Percentiles rank a stretch among this genome's conserved stretches.
Conservation (phyloP, 768 basidiomycete species). For the Hortiboletus campestris region DNA sequence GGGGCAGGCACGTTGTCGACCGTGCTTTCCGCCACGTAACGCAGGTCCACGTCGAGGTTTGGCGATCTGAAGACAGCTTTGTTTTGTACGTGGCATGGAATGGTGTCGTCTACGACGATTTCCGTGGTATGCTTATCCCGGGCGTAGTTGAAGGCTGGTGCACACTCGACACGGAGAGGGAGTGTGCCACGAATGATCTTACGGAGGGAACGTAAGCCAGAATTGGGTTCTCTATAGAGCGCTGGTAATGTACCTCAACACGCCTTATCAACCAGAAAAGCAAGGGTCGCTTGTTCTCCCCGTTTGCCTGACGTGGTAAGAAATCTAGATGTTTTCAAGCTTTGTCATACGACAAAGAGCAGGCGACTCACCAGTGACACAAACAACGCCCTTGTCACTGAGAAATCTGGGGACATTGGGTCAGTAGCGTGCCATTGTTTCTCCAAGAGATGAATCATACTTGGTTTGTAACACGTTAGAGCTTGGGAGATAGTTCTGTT, state of each 20-base stretch:
- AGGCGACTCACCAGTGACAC: conserved; percentile 61
- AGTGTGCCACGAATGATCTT: conserved; percentile 81
- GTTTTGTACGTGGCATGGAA: conserved; percentile 40
- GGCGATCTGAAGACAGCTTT: conserved; percentile 65
- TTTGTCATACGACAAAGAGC: not conserved
- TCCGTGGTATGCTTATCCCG: conserved; percentile 67
- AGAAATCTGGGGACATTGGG: conserved; percentile 52
- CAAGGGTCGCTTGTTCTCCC: conserved; percentile 53
- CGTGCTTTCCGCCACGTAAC: conserved; percentile 64
- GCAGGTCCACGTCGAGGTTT: conserved; percentile 65
- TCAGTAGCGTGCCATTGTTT: not conserved
- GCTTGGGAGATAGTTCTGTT: conserved; percentile 80
- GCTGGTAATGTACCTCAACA: conserved; percentile 51
- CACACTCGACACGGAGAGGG: conserved; percentile 83
- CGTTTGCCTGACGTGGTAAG: conserved; percentile 59
- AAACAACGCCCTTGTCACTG: conserved; percentile 83
- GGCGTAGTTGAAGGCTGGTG: conserved; percentile 96
- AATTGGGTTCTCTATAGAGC: not conserved
- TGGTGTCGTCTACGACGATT: conserved; percentile 48
- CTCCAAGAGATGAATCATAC: conserved; percentile 20
- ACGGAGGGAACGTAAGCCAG: not conserved
- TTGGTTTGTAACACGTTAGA: conserved; percentile 89
- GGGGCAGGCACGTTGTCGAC: conserved; percentile 53
- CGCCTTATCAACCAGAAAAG: conserved; percentile 84
- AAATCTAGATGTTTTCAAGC: conserved; percentile 52